Evolutionary conservation across 176 grass and related monocot genomes (phyloP).

Genomic region (Oryza punctata): DNA sequence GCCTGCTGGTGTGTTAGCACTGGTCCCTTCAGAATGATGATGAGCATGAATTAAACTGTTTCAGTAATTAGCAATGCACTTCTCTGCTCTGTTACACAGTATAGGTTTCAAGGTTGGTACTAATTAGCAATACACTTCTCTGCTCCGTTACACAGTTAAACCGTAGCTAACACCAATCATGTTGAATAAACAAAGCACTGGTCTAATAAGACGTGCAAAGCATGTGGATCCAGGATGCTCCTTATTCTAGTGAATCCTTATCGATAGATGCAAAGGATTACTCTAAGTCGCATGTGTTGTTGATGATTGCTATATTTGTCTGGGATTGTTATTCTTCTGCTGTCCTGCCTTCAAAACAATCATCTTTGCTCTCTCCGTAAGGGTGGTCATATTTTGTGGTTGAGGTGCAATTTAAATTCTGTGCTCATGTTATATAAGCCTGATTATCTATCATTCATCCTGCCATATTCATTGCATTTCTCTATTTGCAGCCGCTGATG

Average conservation of each 20-base stretch:
- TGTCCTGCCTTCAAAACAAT: not conserved
- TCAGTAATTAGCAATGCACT: too few species aligned
- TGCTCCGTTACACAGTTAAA: not conserved
- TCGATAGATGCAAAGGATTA: not conserved
- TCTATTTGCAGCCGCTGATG: conserved; percentile 81
- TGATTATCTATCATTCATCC: not conserved
- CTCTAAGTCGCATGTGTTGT: not conserved
- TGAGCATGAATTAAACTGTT: not conserved
- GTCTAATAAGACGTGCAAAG: not conserved
- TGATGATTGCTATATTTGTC: not conserved
- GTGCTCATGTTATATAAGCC: not conserved
- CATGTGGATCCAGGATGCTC: not conserved
- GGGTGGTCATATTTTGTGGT: not conserved
- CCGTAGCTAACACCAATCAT: not conserved
- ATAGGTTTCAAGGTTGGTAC: not conserved
- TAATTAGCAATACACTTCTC: not conserved
- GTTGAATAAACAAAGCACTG: not conserved
- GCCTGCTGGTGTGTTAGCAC: not conserved
- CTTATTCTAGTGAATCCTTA: not conserved
- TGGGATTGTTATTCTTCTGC: not conserved
- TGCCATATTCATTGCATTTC: conserved; percentile 11
- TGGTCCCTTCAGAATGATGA: not conserved
- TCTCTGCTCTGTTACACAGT: too few species aligned
- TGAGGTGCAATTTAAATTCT: not conserved
- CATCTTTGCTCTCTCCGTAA: not conserved